Base-by-base conservation (phyloP, 2,329 filamentous ascomycete species). In the Pleurostoma richardsiae region DNA sequence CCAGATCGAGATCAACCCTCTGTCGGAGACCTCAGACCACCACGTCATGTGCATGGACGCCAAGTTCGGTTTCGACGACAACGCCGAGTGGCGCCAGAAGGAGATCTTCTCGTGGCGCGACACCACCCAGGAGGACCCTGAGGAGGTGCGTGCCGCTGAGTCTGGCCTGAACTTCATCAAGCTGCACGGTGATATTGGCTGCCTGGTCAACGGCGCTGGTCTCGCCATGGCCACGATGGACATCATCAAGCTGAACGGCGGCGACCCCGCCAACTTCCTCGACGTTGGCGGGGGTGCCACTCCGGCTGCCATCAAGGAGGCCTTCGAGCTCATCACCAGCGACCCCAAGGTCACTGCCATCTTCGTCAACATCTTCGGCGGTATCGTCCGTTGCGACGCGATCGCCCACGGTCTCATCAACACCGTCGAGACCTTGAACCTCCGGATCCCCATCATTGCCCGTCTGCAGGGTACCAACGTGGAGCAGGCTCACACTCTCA, bases 161-260 rank as follows among this genome's bases (percentile, higher is more conserved):
- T 91, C 84, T 58, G 90, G 90, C 62, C 83, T 99, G 58, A 99
- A 99, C 84, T 99, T 99, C 78, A 99, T 99, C 82, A 99, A 99
- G 83, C 86, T 99, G 52, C 94, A 97, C 66, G 94, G 94, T 68
- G 94, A 99, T 68, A 99, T 99, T 68, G 94, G 94, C 72, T 99
- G 94, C 79, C 80, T 97, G 59, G 94, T 99, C 77, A 99, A 99
- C 77, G 94, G 94, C 68, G 94, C 94, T 62, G 94, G 94, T 76
- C 87, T 99, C 57, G 94, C 94, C 73, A 99, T 99, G 94, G 94
- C 94, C 54, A 99, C 94, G 68, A 99, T 99, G 94, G 94, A 99
- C 72, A 97, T 99, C 71, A 99, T 99, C 82, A 97, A 99, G 84
- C 83, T 99, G 54, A 99, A 97, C 75, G 94, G 94, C 59, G 94